Evolutionary conservation across 164 flowering plant genomes (phyloP).

Genomic region (Euptelea pleiosperma): DNA sequence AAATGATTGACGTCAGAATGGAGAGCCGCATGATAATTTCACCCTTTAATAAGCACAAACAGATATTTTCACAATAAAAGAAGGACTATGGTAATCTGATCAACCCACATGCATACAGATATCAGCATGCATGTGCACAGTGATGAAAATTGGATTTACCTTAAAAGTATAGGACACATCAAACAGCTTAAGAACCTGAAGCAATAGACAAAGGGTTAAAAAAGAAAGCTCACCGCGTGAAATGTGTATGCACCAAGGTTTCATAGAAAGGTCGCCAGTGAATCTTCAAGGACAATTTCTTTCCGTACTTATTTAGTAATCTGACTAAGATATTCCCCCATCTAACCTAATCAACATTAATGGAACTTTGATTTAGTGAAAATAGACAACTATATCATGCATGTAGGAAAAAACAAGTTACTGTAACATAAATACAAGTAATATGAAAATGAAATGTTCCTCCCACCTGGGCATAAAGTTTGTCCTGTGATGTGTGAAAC

Average conservation of each 20-base stretch:
- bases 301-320: constrained; percentile 69
- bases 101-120: not conserved
- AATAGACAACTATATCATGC: not conserved
- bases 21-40: no score
- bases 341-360: constrained; percentile 65
- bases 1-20: no score
- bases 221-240: constrained; percentile 54
- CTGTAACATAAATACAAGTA: not conserved
- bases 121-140: not conserved
- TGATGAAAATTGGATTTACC: not conserved
- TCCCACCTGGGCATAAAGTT: constrained; percentile 80
- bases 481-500: constrained; percentile 51
- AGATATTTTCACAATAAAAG: not conserved
- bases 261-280: constrained; percentile 93
- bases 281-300: constrained; percentile 65
- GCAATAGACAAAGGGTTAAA: not conserved
- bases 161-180: not conserved
- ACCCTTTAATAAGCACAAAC: not conserved
- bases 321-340: constrained; percentile 83
- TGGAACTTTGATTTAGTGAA: constrained; percentile 2
- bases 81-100: not conserved
- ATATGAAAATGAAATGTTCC: not conserved
- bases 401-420: constrained; percentile 1
- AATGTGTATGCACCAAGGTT: constrained; percentile 71
- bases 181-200: constrained; percentile 4